Conservation (phyloP, 441 rosid species). For the Manihot esculenta region DNA sequence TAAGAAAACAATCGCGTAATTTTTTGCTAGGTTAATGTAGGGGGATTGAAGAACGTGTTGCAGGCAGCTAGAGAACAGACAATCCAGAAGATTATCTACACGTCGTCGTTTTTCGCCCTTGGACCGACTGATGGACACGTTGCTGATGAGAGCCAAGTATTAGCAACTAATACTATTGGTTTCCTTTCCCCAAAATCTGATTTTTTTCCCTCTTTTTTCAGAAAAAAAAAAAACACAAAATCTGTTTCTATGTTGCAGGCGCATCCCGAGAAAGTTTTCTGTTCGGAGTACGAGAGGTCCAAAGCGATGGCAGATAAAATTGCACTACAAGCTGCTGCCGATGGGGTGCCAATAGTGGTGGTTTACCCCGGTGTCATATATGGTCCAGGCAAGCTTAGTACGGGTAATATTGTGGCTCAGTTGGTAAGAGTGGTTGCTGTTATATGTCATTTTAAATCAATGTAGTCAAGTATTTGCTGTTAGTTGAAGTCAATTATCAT, state of each 20-base stretch:
- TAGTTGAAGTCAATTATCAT: too few species aligned
- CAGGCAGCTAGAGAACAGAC: slow-evolving; percentile 58
- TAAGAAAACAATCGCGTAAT: not conserved
- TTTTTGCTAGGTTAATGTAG: slow-evolving; percentile 66
- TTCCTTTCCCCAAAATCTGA: not conserved
- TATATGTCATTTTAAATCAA: too few species aligned
- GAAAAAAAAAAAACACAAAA: too few species aligned
- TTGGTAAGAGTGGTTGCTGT: slow-evolving; percentile 44
- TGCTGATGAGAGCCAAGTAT: slow-evolving; percentile 74
- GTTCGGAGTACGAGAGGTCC: slow-evolving; percentile 87
- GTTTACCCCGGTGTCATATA: slow-evolving; percentile 86
- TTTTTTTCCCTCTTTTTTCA: not conserved
- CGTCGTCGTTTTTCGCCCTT: slow-evolving; percentile 87
- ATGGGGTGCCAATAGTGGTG: slow-evolving; percentile 62
- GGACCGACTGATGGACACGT: slow-evolving; percentile 80
- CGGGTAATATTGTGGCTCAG: slow-evolving; percentile 68
- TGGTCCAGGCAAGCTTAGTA: slow-evolving; percentile 77
- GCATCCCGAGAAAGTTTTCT: slow-evolving; percentile 66
- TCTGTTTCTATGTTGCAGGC: slow-evolving; percentile 33
- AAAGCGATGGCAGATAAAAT: slow-evolving; percentile 72
- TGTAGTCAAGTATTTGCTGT: too few species aligned
- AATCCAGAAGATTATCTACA: slow-evolving; percentile 66
- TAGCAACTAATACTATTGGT: not conserved
- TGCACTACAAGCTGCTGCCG: slow-evolving; percentile 63
- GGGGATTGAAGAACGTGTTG: slow-evolving; percentile 72